phyloP scores from a whole-genome alignment of 257 asterid genomes.

The Salvia splendens region DNA sequence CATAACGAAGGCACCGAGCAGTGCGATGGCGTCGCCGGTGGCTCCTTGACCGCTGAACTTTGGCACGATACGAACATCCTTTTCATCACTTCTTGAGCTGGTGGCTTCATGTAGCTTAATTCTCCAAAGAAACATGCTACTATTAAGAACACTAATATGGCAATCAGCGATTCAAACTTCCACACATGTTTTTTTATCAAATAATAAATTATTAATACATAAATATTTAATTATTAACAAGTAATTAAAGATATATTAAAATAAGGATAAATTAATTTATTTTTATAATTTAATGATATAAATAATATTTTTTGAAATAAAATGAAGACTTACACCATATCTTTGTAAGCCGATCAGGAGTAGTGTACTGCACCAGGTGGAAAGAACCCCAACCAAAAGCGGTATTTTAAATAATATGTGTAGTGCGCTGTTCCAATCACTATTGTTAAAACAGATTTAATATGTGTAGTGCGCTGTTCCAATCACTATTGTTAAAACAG shows the following conservation, averaged over 20 bases:
- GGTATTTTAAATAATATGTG: conserved; percentile 79
- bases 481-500: too few relatives aligned
- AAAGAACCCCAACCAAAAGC: conserved; percentile 86
- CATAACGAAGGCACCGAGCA: conserved; percentile 91
- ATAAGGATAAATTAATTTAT: too few relatives aligned
- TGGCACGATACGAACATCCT: conserved; percentile 88
- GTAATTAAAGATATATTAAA: too few relatives aligned
- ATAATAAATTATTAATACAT: neutral
- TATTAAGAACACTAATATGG: conserved; percentile 72
- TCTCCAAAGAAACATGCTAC: conserved; percentile 94
- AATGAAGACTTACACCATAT: conserved; percentile 63
- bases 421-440: conserved; percentile 95
- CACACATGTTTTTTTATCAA: conserved; percentile 49
- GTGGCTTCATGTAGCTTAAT: conserved; percentile 74
- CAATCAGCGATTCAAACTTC: conserved; percentile 73
- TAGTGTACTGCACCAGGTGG: conserved; percentile 83
- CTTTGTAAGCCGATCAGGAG: conserved; percentile 69
- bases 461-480: too few relatives aligned
- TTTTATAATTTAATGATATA: too few relatives aligned
- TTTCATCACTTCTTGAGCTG: conserved; percentile 58
- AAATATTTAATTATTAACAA: neutral
- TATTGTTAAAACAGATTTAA: too few relatives aligned
- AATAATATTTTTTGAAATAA: too few relatives aligned
- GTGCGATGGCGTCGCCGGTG: conserved; percentile 80
- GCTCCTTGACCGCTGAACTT: conserved; percentile 75